Conservation (phyloP, 106 monocot genomes). For the Ottelia alismoides region DNA sequence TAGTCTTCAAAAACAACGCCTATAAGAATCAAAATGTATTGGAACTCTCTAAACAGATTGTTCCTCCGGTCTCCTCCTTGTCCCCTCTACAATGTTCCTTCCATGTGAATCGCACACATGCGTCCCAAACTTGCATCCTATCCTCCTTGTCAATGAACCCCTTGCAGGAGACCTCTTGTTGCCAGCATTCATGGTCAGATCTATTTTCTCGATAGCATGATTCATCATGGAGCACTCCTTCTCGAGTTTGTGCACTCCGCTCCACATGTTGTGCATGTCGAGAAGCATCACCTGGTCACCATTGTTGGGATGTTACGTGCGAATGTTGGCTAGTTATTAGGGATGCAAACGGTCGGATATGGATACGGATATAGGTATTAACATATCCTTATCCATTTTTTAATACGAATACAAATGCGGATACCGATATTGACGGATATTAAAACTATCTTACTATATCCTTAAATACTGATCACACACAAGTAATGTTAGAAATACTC, state of each 20-base stretch:
- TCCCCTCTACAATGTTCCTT: conserved; percentile 35
- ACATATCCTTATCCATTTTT: too few species aligned
- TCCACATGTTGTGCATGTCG: conserved; percentile 92
- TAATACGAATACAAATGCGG: too few species aligned
- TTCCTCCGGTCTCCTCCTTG: conserved; percentile 8
- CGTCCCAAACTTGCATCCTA: conserved; percentile 74
- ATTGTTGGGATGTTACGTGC: not conserved
- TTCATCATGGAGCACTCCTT: conserved; percentile 77
- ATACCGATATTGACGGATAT: too few species aligned
- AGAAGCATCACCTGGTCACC: conserved; percentile 69
- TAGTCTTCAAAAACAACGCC: too few species aligned
- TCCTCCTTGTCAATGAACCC: conserved; percentile 19
- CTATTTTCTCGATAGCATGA: conserved; percentile 69
- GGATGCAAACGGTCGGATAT: too few species aligned
- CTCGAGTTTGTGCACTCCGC: conserved; percentile 77
- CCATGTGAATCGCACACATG: conserved; percentile 83
- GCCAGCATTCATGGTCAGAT: conserved; percentile 1
- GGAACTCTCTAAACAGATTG: too few species aligned
- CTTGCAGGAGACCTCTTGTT: conserved; percentile 7
- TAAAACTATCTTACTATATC: too few species aligned
- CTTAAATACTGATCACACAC: too few species aligned
- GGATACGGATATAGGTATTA: too few species aligned
- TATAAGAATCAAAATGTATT: too few species aligned
- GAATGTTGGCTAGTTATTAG: not conserved
- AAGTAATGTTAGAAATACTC: too few species aligned